Conservation (phyloP, 2,329 filamentous ascomycete genomes). For the Gremmenia infestans region DNA sequence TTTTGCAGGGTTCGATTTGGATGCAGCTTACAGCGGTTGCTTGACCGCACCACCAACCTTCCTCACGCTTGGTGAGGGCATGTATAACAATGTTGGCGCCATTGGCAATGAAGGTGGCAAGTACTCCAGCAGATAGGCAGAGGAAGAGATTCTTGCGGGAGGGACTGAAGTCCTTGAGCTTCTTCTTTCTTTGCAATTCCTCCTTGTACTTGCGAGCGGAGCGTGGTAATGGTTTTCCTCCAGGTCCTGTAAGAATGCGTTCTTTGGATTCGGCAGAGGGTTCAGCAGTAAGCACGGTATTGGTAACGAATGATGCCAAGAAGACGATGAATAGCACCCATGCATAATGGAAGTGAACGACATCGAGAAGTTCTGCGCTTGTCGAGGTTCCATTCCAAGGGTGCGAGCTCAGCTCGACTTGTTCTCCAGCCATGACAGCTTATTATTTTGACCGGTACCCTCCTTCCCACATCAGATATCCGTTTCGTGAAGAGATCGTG, state of each 20-base stretch:
- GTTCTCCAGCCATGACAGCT: slow-evolving; percentile 29
- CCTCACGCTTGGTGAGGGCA: slow-evolving; percentile 59
- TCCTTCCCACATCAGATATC: slow-evolving; percentile 29
- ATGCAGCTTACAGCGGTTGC: slow-evolving; percentile 60
- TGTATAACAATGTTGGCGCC: slow-evolving; percentile 69
- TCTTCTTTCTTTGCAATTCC: slow-evolving; percentile 38
- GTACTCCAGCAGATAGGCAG: slow-evolving; percentile 64
- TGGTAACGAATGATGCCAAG: slow-evolving; percentile 54
- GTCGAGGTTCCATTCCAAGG: slow-evolving; percentile 14
- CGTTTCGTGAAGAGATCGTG: slow-evolving; percentile 18
- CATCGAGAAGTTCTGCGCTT: slow-evolving; percentile 21
- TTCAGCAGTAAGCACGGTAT: slow-evolving; percentile 50
- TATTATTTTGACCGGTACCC: slow-evolving; percentile 19
- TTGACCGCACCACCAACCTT: slow-evolving; percentile 80
- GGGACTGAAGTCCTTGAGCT: slow-evolving; percentile 52
- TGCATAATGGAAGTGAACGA: slow-evolving; percentile 48
- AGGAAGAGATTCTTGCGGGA: slow-evolving; percentile 68
- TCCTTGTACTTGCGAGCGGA: slow-evolving; percentile 38
- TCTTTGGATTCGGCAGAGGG: slow-evolving; percentile 32
- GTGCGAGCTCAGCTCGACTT: slow-evolving; percentile 21
- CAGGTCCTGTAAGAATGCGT: slow-evolving; percentile 63
- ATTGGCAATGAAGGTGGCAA: slow-evolving; percentile 72
- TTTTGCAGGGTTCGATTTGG: slow-evolving; percentile 9
- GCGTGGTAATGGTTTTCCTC: slow-evolving; percentile 74
- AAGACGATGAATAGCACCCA: slow-evolving; percentile 62